These are phyloP conservation scores for Tolypocladium amazonense DNA, from an alignment of 2,329 filamentous ascomycete genomes.

Conservation along the genomic window DNA sequence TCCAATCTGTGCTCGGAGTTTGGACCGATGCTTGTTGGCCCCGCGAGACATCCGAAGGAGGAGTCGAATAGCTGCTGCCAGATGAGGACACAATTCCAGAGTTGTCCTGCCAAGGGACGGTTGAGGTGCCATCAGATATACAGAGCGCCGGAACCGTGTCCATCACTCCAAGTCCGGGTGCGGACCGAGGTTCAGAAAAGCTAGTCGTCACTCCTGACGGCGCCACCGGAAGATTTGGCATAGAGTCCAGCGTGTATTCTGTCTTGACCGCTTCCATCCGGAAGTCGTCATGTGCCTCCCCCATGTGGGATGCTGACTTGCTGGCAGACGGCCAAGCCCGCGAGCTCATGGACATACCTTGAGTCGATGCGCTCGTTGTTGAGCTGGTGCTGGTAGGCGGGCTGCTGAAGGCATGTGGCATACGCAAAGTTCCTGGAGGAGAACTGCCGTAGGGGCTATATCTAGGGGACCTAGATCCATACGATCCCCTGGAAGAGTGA, in stretches of 20 bases:
- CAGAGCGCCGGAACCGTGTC: slow-evolving; percentile 7
- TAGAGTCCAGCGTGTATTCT: slow-evolving; percentile 12
- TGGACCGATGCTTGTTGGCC: slow-evolving; percentile 14
- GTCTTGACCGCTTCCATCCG: slow-evolving; percentile 7
- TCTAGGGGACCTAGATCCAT: slow-evolving; percentile 8
- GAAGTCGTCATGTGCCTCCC: slow-evolving; percentile 10
- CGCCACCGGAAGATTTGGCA: slow-evolving; percentile 8
- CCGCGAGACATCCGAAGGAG: slow-evolving; percentile 25
- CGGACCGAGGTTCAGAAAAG: slow-evolving; percentile 12
- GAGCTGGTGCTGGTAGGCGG: slow-evolving; percentile 3
- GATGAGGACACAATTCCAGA: slow-evolving; percentile 34
- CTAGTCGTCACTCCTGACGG: slow-evolving; percentile 6
- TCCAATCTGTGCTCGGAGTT: slow-evolving; percentile 22
- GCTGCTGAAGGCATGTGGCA: slow-evolving; percentile 7
- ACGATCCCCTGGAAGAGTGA: slow-evolving; percentile 5
- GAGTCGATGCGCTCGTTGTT: slow-evolving; percentile 4
- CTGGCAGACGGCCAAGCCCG: slow-evolving; percentile 12
- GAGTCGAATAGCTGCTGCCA: slow-evolving; percentile 36
- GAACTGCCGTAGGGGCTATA: slow-evolving; percentile 6
- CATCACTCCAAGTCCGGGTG: slow-evolving; percentile 11
- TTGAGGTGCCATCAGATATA: slow-evolving; percentile 10
- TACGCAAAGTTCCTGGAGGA: slow-evolving; percentile 9
- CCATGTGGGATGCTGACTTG: slow-evolving; percentile 6
- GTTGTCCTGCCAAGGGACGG: slow-evolving; percentile 22
- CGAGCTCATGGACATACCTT: slow-evolving; percentile 6